Evolutionary conservation across 2,329 filamentous ascomycete species (phyloP), one percentile per base, ranked within the genome.

Genomic region (Talaromyces sp.): DNA sequence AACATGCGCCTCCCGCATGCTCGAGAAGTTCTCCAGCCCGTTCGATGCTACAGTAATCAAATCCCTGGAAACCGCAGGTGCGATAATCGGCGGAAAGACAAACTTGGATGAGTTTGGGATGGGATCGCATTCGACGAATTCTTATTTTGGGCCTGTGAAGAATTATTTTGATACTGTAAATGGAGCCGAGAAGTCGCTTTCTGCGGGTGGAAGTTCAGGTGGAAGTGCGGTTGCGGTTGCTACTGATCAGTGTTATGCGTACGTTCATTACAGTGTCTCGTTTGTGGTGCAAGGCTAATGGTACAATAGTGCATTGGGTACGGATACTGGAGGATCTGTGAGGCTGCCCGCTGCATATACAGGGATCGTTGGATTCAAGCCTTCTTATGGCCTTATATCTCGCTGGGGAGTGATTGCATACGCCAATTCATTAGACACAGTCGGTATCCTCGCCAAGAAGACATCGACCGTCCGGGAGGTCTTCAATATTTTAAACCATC

Each of bases 91-190:
- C 1, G 90, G 90, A 7, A 97, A 97, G 78, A 93, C 92, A 2
- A 97, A 96, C 75, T 88, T 98, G 83, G 95, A 98, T 78, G 95
- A 96, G 75, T 97, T 97, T 75, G 93, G 93, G 33, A 97, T 97
- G 93, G 93, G 93, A 2, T 96, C 92, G 9, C 89, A 97, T 74
- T 90, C 89, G 1, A 84, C 83, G 22, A 80, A 89, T 71, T 93
- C 92, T 0, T 79, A 83, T 63, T 87, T 89, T 70, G 91, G 90
- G 1, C 75, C 86, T 1, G 90, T 94, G 4, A 80, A 75, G 61
- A 66, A 39, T 35, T 62, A 14, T 24, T 59, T 62, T 41, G 47
- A 52, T 13, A 57, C 27, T 9, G 37, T 41, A 3, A 88, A 85
- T 67, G 81, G 79, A 8, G 76, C 73, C 54, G 75, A 79, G 33